These are phyloP conservation scores for Thraustochytrium sp. DNA, from an alignment of 352 stramenopile genomes.

Conservation along the genomic window DNA sequence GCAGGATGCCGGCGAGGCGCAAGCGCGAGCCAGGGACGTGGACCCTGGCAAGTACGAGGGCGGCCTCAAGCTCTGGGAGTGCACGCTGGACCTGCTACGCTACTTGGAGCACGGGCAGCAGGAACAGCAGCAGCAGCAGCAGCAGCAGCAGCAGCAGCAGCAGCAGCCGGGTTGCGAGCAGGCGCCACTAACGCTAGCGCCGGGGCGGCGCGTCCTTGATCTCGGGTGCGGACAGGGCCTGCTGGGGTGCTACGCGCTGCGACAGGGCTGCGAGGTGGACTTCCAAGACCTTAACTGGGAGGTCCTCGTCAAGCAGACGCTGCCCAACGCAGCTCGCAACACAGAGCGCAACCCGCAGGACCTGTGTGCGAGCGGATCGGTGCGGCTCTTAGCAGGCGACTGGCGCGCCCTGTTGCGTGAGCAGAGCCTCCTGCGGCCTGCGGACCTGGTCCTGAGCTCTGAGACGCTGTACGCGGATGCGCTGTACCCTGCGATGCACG, in stretches of 20 bases:
- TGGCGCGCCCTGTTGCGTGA: neutral
- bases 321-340: neutral
- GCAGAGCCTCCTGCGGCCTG: neutral
- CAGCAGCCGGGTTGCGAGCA: too few species aligned
- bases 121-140: too few species aligned
- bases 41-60: constrained; percentile 7
- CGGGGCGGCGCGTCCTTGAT: constrained; percentile 5
- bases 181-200: neutral
- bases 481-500: neutral
- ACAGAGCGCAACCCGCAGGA: neutral
- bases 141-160: too few species aligned
- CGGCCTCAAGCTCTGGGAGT: constrained; percentile 32
- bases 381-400: neutral
- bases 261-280: neutral
- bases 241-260: neutral
- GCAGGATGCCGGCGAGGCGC: neutral
- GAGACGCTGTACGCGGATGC: constrained; percentile 19
- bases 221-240: constrained; percentile 23
- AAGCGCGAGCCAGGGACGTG: neutral
- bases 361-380: neutral
- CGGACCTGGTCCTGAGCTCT: neutral
- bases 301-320: neutral
- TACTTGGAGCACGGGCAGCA: neutral
- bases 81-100: constrained; percentile 1
- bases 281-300: constrained; percentile 35